Conservation (phyloP, 2,329 filamentous ascomycete genomes). For the Coleophoma crateriformis region DNA sequence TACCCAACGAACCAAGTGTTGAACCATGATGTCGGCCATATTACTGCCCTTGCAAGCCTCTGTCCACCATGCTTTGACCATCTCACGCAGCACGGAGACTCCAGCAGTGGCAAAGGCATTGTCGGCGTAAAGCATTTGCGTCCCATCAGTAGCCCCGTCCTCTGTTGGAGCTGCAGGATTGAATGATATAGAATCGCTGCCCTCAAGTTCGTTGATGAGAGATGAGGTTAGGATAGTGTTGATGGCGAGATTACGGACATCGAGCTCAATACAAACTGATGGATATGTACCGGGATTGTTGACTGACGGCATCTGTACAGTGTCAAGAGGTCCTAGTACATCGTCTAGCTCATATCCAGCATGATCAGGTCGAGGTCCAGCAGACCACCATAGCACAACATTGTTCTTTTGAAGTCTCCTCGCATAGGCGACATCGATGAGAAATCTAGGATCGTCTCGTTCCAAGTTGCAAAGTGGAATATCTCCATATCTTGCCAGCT, state of each 20-base stretch:
- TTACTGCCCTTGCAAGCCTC: slow-evolving; percentile 85
- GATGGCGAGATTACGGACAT: slow-evolving; percentile 90
- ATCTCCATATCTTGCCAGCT: slow-evolving; percentile 86
- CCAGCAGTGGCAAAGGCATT: slow-evolving; percentile 91
- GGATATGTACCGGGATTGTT: slow-evolving; percentile 93
- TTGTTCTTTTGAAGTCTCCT: slow-evolving; percentile 84
- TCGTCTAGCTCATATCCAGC: slow-evolving; percentile 94
- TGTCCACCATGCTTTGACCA: slow-evolving; percentile 98
- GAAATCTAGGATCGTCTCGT: slow-evolving; percentile 84
- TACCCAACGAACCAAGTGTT: slow-evolving; percentile 96
- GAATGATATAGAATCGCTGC: slow-evolving; percentile 78
- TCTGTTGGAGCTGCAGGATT: slow-evolving; percentile 66
- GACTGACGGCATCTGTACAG: slow-evolving; percentile 83
- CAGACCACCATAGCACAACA: slow-evolving; percentile 96
- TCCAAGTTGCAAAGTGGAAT: slow-evolving; percentile 94
- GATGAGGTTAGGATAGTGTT: slow-evolving; percentile 97
- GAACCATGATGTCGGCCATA: slow-evolving; percentile 97
- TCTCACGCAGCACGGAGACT: slow-evolving; percentile 85
- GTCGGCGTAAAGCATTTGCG: slow-evolving; percentile 72
- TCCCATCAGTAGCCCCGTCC: slow-evolving; percentile 53
- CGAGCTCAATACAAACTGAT: slow-evolving; percentile 92
- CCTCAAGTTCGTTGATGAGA: slow-evolving; percentile 93
- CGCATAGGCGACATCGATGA: slow-evolving; percentile 95
- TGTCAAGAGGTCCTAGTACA: slow-evolving; percentile 75
- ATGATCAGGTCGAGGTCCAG: slow-evolving; percentile 81